Evolutionary conservation across 179 eudicot genomes (phyloP).

Genomic region (Spergularia azorica): DNA sequence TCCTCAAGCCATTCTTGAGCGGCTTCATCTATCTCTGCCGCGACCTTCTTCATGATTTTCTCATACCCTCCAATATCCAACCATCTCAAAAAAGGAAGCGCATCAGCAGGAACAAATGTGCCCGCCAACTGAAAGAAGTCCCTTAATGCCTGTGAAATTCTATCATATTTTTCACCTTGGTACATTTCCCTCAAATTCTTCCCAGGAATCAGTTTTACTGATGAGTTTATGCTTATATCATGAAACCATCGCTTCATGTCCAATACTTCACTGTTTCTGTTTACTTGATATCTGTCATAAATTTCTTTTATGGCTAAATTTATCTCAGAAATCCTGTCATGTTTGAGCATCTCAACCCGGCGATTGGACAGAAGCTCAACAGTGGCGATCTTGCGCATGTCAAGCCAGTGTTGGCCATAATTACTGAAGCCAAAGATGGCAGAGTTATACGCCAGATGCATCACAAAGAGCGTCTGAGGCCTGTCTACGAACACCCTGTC

Average conservation of each 20-base stretch:
- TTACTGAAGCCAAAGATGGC: slow-evolving; percentile 21
- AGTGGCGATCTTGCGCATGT: slow-evolving; percentile 21
- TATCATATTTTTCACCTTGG: slow-evolving; percentile 6
- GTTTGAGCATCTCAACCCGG: slow-evolving; percentile 13
- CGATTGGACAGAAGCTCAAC: slow-evolving; percentile 20
- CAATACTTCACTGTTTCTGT: background rate
- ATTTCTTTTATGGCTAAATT: slow-evolving; percentile 19
- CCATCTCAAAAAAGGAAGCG: slow-evolving; percentile 34
- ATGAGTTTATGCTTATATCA: slow-evolving; percentile 18
- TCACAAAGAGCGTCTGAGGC: slow-evolving; percentile 12
- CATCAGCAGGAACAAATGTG: slow-evolving; percentile 26
- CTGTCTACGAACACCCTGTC: slow-evolving; percentile 20
- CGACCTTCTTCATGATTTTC: slow-evolving; percentile 26
- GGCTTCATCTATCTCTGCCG: slow-evolving; percentile 12
- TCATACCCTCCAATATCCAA: slow-evolving; percentile 32
- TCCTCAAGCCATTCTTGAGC: slow-evolving; percentile 29
- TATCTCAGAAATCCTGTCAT: slow-evolving; percentile 25
- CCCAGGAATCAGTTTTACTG: slow-evolving; percentile 25
- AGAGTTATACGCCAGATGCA: slow-evolving; percentile 13
- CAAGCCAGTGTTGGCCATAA: slow-evolving; percentile 24
- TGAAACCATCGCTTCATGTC: slow-evolving; percentile 34
- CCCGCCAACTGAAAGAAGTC: slow-evolving; percentile 22
- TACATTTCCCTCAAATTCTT: slow-evolving; percentile 21
- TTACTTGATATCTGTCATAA: background rate
- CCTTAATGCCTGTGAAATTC: slow-evolving; percentile 2